These are phyloP conservation scores for Salix udensis DNA, from an alignment of 345 rosid genomes.

Conservation along the genomic window DNA sequence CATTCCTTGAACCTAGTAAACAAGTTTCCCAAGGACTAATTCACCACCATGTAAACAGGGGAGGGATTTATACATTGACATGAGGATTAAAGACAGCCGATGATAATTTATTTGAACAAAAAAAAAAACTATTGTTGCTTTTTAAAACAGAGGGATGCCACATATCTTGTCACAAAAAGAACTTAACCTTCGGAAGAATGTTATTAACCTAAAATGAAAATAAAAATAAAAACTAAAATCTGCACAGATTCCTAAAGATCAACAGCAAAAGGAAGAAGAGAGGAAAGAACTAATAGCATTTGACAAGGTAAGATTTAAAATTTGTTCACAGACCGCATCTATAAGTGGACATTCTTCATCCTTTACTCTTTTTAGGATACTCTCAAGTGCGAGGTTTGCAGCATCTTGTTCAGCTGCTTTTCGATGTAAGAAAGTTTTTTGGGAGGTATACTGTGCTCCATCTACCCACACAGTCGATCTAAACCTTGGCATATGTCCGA, in stretches of 20 bases:
- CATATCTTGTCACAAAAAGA: background rate
- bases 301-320: background rate
- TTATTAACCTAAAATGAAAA: background rate
- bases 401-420: constrained; percentile 45
- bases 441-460: constrained; percentile 31
- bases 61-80: background rate
- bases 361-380: constrained; percentile 18
- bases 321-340: constrained; percentile 28
- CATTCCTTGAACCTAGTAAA: too few species aligned
- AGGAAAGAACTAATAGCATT: background rate
- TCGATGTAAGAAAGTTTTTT: constrained; percentile 21
- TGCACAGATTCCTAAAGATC: background rate
- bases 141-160: background rate
- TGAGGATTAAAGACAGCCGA: background rate
- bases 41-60: too few species aligned
- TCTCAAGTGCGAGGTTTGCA: constrained; percentile 39
- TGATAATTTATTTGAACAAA: background rate
- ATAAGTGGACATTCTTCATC: constrained; percentile 28
- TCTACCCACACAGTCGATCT: constrained; percentile 30
- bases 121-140: background rate
- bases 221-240: background rate
- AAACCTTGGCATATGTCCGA: constrained; percentile 16
- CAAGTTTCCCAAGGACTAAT: too few species aligned
- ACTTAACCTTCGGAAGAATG: background rate
- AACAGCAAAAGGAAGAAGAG: background rate